Base-by-base conservation (phyloP, 1,139 yeast genomes). In the Sugiyamaella neomexicana region DNA sequence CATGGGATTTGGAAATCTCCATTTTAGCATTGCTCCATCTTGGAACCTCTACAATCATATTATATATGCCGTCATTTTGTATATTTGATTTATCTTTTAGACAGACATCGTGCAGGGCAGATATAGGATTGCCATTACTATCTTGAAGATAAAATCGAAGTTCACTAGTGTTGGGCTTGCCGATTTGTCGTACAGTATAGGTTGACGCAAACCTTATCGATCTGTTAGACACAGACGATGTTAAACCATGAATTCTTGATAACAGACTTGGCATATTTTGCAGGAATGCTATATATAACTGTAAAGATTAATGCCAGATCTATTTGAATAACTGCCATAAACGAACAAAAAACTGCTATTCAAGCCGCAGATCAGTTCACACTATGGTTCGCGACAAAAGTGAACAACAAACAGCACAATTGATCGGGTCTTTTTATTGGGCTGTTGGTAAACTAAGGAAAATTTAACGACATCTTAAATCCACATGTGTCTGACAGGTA, bases 1-100 rank as follows among this genome's bases (percentile, higher is more conserved):
- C 76, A 51, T 78, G 72, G 58, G 83, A 86, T 75, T 84, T 89
- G 66, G 86, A 81, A 66, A 93, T 88, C 74, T 91, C 97, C 75
- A 89, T 80, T 75, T 91, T 91, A 49, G 95, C 97, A 72, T 90
- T 91, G 60, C 95, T 81, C 95, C 96, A 89, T 68, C 97, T 82
- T 61, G 98, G 97, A 57, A 93, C 91, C 72, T 93, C 99, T 40
- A 89, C 95, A 54, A 93, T 79, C 90, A 93, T 89, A 74, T 87
- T 87, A 62, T 87, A 83, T 37, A 91, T 80, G 76, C 76, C 52
- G 58, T 77, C 80, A 13, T 39, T 44, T 23, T 34, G 32, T 12
- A 20, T 29, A 38, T 76, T 76, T 23, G 4, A 2, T 69, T 86
- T 78, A 58, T 93, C 82, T 56, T 80, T 79, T 61, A 91, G 74